phyloP scores from a whole-genome alignment of 192 early-diverging fungal species.

The Rhizoclosmatium globosum region DNA sequence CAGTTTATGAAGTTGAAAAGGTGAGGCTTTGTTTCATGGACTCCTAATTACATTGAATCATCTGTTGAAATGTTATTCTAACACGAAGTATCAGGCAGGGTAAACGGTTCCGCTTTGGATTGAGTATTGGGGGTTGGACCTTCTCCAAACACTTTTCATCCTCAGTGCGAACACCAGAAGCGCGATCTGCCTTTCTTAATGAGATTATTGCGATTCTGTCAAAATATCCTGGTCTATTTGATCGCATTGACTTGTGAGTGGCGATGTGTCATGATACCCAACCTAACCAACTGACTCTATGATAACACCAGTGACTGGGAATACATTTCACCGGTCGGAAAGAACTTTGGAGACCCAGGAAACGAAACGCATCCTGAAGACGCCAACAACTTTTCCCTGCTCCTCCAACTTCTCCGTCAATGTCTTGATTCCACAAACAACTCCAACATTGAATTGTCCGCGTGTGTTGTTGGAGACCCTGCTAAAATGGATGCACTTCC shows the following conservation, averaged over 20 bases:
- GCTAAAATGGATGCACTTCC: slow-evolving; percentile 54
- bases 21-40: not conserved
- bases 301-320: slow-evolving; percentile 55
- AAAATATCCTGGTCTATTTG: slow-evolving; percentile 53
- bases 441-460: slow-evolving; percentile 48
- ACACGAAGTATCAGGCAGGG: slow-evolving; percentile 24
- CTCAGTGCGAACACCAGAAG: slow-evolving; percentile 42
- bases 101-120: slow-evolving; percentile 52
- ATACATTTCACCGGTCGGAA: slow-evolving; percentile 53
- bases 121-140: slow-evolving; percentile 62
- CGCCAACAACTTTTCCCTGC: slow-evolving; percentile 76
- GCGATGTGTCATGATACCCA: not conserved
- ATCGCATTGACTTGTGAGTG: slow-evolving; percentile 52
- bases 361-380: slow-evolving; percentile 74
- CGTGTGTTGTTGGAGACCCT: slow-evolving; percentile 56
- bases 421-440: slow-evolving; percentile 67
- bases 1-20: slow-evolving; percentile 60
- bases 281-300: not conserved
- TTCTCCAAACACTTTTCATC: slow-evolving; percentile 57
- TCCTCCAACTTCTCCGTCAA: slow-evolving; percentile 77
- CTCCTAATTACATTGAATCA: no score
- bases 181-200: slow-evolving; percentile 48
- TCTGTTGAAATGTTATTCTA: not conserved
- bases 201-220: slow-evolving; percentile 43
- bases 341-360: slow-evolving; percentile 58